Percentiles rank a stretch among this genome's conserved stretches.
phyloP scores from a whole-genome alignment of 257 asterid species.

The Schizonepeta tenuifolia region DNA sequence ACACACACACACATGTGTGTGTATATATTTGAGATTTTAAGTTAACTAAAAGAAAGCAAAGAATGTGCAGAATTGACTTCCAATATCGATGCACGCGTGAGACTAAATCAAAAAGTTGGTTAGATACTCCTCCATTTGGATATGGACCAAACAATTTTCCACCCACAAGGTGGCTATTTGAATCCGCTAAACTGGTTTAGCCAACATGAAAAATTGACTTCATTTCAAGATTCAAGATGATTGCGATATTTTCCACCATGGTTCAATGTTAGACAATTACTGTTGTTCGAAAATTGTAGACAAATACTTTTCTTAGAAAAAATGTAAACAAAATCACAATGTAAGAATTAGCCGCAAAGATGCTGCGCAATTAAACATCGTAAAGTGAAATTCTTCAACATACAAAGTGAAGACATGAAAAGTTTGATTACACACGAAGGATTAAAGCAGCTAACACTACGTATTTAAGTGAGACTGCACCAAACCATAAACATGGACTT shows the following conservation, averaged over 20 bases:
- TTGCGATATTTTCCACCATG: neutral
- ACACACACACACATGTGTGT: too few relatives aligned
- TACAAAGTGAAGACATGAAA: neutral
- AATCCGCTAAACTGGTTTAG: too few relatives aligned
- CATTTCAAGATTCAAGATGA: neutral
- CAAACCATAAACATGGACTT: constrained; percentile 9
- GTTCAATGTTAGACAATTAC: too few relatives aligned
- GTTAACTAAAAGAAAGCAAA: neutral
- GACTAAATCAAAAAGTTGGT: neutral
- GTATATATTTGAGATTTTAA: too few relatives aligned
- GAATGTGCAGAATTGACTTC: constrained; percentile 19
- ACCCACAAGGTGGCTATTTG: too few relatives aligned
- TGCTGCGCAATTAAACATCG: neutral
- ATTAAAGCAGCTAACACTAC: neutral
- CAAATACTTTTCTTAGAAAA: too few relatives aligned
- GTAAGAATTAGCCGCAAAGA: too few relatives aligned
- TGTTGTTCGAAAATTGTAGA: too few relatives aligned
- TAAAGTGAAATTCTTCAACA: neutral
- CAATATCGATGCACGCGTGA: neutral
- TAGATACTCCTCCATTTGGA: constrained; percentile 9
- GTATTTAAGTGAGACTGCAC: neutral
- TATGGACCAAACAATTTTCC: neutral
- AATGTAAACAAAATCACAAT: too few relatives aligned
- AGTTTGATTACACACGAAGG: neutral
- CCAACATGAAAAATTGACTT: too few relatives aligned